Evolutionary conservation across 768 basidiomycete genomes (phyloP).

Genomic region (Rossbeevera mucosa): DNA sequence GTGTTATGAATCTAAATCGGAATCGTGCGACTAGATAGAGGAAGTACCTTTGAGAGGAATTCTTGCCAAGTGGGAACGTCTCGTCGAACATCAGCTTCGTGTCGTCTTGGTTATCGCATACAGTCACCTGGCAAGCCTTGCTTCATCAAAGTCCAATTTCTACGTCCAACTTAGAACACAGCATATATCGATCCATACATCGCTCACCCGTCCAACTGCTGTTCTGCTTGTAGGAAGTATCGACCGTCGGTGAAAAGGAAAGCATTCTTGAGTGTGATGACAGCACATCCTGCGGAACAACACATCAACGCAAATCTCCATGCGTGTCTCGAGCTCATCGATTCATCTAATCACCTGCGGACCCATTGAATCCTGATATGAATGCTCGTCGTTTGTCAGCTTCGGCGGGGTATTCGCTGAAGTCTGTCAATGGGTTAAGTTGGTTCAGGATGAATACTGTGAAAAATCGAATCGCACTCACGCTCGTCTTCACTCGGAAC

Average conservation of each 20-base stretch:
- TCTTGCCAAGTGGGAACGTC: conserved; percentile 92
- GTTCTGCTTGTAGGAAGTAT: conserved; percentile 89
- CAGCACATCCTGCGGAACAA: conserved; percentile 57
- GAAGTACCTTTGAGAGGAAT: conserved; percentile 63
- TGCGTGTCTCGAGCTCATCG: neutral
- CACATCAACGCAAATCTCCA: conserved; percentile 3
- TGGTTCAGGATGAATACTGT: neutral
- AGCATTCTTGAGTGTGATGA: conserved; percentile 68
- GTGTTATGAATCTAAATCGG: neutral
- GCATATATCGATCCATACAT: neutral
- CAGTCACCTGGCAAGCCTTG: conserved; percentile 72
- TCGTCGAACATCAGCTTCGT: conserved; percentile 26
- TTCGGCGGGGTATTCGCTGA: conserved; percentile 82
- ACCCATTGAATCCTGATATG: conserved; percentile 93
- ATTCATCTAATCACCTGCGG: conserved; percentile 58
- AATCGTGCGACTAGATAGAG: neutral
- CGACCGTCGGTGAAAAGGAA: conserved; percentile 92
- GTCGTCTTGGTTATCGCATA: conserved; percentile 4
- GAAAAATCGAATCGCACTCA: conserved; percentile 34
- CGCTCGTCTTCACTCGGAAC: conserved; percentile 94
- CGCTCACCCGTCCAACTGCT: conserved; percentile 78
- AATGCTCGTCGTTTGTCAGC: conserved; percentile 82
- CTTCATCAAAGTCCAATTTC: conserved; percentile 93
- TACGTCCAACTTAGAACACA: conserved; percentile 23
- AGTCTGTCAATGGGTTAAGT: conserved; percentile 46